Percentiles rank a stretch among this genome's conserved stretches.
Conservation (phyloP, 768 basidiomycete species). For the Boletus insuetus region DNA sequence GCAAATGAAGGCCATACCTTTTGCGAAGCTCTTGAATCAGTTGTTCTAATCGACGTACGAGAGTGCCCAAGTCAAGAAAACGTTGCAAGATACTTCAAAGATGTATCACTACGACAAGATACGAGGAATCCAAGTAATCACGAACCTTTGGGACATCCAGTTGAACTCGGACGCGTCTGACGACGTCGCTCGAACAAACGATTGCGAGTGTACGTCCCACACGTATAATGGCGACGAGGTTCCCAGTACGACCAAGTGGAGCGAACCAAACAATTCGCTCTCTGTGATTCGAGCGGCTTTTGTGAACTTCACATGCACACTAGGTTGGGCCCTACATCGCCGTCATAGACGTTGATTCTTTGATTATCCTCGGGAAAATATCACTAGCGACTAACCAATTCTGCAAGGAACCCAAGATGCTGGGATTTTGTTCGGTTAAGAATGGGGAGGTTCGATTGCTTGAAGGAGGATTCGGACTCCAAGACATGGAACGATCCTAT, state of each 20-base stretch:
- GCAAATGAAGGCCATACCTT: constrained; percentile 39
- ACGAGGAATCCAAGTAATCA: constrained; percentile 1
- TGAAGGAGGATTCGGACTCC: constrained; percentile 51
- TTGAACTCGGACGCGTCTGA: constrained; percentile 39
- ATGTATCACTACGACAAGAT: background rate
- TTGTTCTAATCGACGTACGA: constrained; percentile 63
- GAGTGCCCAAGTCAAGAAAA: constrained; percentile 67
- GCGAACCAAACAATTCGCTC: constrained; percentile 47
- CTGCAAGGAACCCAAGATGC: constrained; percentile 54
- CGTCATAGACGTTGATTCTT: background rate
- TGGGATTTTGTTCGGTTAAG: constrained; percentile 62
- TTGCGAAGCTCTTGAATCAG: constrained; percentile 45
- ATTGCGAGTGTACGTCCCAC: constrained; percentile 58
- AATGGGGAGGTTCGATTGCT: constrained; percentile 48
- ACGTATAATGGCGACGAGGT: constrained; percentile 62
- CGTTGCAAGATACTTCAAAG: constrained; percentile 50
- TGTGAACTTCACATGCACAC: constrained; percentile 36
- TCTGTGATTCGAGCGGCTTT: constrained; percentile 46
- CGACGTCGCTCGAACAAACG: constrained; percentile 50
- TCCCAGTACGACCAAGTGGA: constrained; percentile 60
- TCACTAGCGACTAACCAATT: constrained; percentile 46
- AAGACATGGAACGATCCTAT: constrained; percentile 55
- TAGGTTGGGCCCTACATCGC: constrained; percentile 47
- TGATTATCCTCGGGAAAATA: background rate
- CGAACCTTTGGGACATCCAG: constrained; percentile 54